Evolutionary conservation across 2,329 filamentous ascomycete species (phyloP), one percentile per base, ranked within the genome.

Genomic region (Endothia cerciana): DNA sequence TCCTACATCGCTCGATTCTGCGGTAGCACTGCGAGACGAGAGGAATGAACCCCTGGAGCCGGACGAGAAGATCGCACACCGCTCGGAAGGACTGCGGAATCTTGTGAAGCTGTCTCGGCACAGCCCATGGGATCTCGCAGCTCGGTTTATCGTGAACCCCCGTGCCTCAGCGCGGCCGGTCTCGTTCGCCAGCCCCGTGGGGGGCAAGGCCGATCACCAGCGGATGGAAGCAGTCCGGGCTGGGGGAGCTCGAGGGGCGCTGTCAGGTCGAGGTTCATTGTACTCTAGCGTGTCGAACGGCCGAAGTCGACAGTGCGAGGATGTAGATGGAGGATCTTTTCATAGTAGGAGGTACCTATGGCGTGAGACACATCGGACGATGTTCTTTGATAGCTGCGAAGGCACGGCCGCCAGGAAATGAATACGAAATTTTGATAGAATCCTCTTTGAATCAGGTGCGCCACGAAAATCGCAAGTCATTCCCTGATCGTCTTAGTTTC

Each of bases 81-180:
- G 53, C 30, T 19, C 17, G 33, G 2, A 47, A 55, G 25, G 59
- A 65, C 58, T 65, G 59, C 63, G 55, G 53, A 59, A 67, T 67
- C 63, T 67, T 62, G 65, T 65, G 63, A 62, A 25, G 45, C 33
- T 36, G 43, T 57, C 43, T 64, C 62, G 45, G 60, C 60, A 45
- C 65, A 59, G 62, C 63, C 61, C 62, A 58, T 66, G 63, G 55
- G 65, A 62, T 60, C 60, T 56, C 65, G 63, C 63, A 62, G 63
- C 60, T 67, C 65, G 59, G 36, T 67, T n/a, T 63, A 65, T 65
- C 65, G 63, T 67, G 65, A 60, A 67, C 45, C 65, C 65, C 55
- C 51, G 15, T 13, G 22, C 51, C 64, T 51, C 64, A 63, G 65
- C 58, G 40, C 59, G 59, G 59, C 49, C 45, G 57, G 64, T 59